Percentiles rank a stretch among this genome's conserved stretches.
These are phyloP conservation scores for Chalciporus pseudorubinellus DNA, from an alignment of 768 basidiomycete genomes.

Conservation along the genomic window DNA sequence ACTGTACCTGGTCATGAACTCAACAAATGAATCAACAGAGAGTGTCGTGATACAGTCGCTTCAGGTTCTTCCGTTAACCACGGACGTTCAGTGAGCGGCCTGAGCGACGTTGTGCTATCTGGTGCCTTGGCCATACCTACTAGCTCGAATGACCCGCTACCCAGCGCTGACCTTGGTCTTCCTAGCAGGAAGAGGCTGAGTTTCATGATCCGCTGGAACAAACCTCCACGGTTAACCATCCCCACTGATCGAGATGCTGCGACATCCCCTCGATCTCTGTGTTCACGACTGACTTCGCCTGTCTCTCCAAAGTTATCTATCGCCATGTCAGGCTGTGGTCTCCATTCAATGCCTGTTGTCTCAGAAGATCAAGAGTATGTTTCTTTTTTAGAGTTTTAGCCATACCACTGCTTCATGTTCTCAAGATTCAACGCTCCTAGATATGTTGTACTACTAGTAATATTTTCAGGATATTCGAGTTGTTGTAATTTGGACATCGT, in stretches of 20 bases:
- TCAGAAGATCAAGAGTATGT: constrained; percentile 21
- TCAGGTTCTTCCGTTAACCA: not conserved
- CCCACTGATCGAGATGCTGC: not conserved
- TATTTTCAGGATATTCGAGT: no score
- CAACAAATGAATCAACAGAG: not conserved
- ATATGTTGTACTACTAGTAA: no score
- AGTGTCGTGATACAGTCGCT: not conserved
- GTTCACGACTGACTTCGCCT: not conserved
- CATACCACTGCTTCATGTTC: no score
- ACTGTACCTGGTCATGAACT: not conserved
- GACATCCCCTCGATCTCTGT: not conserved
- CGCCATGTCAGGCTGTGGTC: not conserved
- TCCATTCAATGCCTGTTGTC: constrained; percentile 1
- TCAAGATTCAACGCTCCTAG: no score
- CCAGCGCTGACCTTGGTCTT: not conserved
- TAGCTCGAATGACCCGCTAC: not conserved
- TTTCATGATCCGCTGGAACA: constrained; percentile 4
- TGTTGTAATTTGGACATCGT: no score
- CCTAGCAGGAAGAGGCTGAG: not conserved
- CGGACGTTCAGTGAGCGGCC: not conserved
- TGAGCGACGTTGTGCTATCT: not conserved
- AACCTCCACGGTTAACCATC: not conserved
- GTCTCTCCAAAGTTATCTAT: not conserved
- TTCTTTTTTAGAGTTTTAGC: constrained; percentile 24
- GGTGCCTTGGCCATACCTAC: not conserved